phyloP scores from a whole-genome alignment of 169 alveolate species.

The Eimeria necatrix region DNA sequence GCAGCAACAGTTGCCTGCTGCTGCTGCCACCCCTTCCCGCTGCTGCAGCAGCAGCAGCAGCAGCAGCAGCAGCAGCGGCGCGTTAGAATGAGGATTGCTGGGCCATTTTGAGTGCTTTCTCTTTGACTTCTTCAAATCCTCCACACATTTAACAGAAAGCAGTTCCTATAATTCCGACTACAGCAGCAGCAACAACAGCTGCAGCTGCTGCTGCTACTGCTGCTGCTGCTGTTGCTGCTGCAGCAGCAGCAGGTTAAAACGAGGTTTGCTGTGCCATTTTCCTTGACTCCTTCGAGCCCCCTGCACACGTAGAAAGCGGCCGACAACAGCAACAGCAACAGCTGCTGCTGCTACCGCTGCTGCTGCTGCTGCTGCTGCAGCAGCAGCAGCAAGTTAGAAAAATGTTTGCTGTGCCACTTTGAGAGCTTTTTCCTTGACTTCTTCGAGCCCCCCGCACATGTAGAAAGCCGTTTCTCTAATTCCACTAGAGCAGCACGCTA shows the following conservation, averaged over 20 bases:
- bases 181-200: too few species aligned
- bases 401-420: not conserved
- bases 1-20: not conserved
- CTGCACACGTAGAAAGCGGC: constrained; percentile 98
- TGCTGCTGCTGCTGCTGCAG: not conserved
- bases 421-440: constrained; percentile 82
- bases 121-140: constrained; percentile 94
- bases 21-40: not conserved
- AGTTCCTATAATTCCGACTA: too few species aligned
- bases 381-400: not conserved
- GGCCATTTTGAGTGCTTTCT: constrained; percentile 92
- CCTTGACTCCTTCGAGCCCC: constrained; percentile 94
- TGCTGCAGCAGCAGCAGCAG: not conserved
- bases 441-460: constrained; percentile 97
- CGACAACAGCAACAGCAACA: not conserved
- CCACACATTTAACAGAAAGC: constrained; percentile 98
- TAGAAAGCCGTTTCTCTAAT: constrained; percentile 98
- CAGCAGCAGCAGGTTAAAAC: not conserved
- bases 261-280: constrained; percentile 85
- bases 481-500: too few species aligned
- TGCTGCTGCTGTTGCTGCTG: not conserved
- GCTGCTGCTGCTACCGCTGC: not conserved
- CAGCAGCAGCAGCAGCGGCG: not conserved
- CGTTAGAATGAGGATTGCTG: not conserved
- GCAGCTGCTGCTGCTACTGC: constrained; percentile 11